These are phyloP conservation scores for Athelia psychrophila DNA, from an alignment of 1,284 basidiomycete species.

Conservation along the genomic window DNA sequence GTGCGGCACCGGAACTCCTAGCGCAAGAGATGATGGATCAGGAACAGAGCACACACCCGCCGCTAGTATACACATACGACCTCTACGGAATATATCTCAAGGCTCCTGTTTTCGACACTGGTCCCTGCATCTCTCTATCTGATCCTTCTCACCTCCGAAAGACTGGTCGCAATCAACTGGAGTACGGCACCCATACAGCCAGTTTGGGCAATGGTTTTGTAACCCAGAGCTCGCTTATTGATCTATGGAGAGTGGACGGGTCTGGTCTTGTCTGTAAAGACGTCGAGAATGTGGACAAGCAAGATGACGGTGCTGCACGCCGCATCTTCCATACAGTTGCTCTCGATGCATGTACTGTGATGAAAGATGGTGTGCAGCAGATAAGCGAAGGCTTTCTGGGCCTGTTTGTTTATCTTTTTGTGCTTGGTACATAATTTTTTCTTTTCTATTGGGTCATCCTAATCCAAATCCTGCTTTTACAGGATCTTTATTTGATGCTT, in stretches of 20 bases:
- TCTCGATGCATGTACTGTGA: slow-evolving; percentile 9
- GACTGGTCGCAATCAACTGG: slow-evolving; percentile 19
- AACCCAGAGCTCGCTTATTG: slow-evolving; percentile 18
- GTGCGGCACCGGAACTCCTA: slow-evolving; percentile 18
- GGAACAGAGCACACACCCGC: slow-evolving; percentile 3
- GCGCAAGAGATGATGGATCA: slow-evolving; percentile 21
- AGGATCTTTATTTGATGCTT: slow-evolving; percentile 18
- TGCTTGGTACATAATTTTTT: slow-evolving; percentile 15
- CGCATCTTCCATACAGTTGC: slow-evolving; percentile 17
- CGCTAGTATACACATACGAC: slow-evolving; percentile 13
- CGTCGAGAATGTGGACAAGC: slow-evolving; percentile 23
- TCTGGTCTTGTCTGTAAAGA: slow-evolving; percentile 15
- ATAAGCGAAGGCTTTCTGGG: slow-evolving; percentile 15
- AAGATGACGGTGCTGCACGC: slow-evolving; percentile 25
- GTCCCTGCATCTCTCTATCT: slow-evolving; percentile 14
- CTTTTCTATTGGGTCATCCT: background rate
- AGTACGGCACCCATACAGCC: slow-evolving; percentile 22
- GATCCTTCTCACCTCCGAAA: slow-evolving; percentile 20
- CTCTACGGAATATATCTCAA: slow-evolving; percentile 15
- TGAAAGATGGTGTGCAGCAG: background rate
- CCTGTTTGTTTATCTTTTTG: slow-evolving; percentile 21
- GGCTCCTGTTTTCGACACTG: slow-evolving; percentile 15
- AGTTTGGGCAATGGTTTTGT: slow-evolving; percentile 17
- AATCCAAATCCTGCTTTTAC: background rate
- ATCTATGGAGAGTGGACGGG: slow-evolving; percentile 6